phyloP scores from a whole-genome alignment of 495 filamentous ascomycete genomes.

The Tuber calosporum region DNA sequence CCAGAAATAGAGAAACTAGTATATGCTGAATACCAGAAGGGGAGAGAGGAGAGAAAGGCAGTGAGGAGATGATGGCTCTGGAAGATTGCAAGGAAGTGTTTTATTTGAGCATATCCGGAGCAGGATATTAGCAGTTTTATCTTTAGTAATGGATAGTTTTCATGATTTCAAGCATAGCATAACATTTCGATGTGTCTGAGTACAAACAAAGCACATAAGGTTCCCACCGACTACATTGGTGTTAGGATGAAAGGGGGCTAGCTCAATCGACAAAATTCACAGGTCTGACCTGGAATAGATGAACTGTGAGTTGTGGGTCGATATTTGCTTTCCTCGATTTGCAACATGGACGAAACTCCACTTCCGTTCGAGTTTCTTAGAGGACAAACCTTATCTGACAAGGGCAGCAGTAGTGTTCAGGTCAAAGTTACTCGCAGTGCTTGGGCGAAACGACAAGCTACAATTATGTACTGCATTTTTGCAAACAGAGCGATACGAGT shows the following conservation, averaged over 20 bases:
- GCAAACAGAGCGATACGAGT: background rate
- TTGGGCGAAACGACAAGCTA: slow-evolving; percentile 14
- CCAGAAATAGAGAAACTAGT: slow-evolving; percentile 5
- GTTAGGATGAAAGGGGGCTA: no score
- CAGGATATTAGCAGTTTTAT: background rate
- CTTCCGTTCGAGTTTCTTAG: slow-evolving; percentile 10
- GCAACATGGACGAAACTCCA: slow-evolving; percentile 15
- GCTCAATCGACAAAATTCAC: slow-evolving; percentile 3
- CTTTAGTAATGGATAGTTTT: slow-evolving; percentile 12
- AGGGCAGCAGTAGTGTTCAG: slow-evolving; percentile 11
- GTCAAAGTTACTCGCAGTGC: background rate
- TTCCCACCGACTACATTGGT: slow-evolving; percentile 7
- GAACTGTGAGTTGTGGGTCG: background rate
- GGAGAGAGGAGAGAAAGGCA: slow-evolving; percentile 3
- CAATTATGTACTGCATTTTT: slow-evolving; percentile 8
- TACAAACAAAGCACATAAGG: slow-evolving; percentile 12
- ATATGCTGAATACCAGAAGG: slow-evolving; percentile 3
- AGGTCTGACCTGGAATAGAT: background rate
- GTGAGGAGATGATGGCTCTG: slow-evolving; percentile 6
- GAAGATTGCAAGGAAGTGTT: background rate
- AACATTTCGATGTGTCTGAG: no score
- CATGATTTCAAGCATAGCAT: no score
- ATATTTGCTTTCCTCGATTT: slow-evolving; percentile 6
- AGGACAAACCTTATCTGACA: slow-evolving; percentile 13
- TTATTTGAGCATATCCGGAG: slow-evolving; percentile 5